Evolutionary conservation across 805 yeast genomes (phyloP).

Genomic region (Cyberlindnera bimundalis): DNA sequence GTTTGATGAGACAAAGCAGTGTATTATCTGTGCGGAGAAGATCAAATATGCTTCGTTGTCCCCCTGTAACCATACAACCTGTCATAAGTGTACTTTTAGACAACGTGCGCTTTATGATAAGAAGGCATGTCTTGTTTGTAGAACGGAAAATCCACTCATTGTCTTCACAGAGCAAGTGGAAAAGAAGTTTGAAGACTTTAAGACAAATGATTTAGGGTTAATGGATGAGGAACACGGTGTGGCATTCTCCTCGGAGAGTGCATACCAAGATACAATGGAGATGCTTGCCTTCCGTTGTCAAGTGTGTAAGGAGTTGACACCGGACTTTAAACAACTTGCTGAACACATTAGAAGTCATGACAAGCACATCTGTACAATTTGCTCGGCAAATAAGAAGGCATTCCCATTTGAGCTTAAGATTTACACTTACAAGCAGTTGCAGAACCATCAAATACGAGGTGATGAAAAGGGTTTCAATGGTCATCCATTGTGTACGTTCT

Average conservation of each 20-base stretch:
- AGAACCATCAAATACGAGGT: constrained; percentile 68
- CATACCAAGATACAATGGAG: constrained; percentile 44
- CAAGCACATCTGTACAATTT: constrained; percentile 65
- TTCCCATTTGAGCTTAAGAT: constrained; percentile 69
- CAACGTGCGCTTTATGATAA: constrained; percentile 78
- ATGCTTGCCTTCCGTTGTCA: constrained; percentile 55
- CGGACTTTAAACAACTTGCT: constrained; percentile 52
- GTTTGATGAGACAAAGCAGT: constrained; percentile 42
- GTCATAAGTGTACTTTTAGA: constrained; percentile 79
- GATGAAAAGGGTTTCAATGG: constrained; percentile 80
- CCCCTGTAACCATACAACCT: constrained; percentile 81
- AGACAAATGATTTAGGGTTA: constrained; percentile 30
- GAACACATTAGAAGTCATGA: constrained; percentile 71
- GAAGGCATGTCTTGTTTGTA: constrained; percentile 76
- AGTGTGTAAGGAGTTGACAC: constrained; percentile 37
- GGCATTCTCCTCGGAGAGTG: constrained; percentile 53
- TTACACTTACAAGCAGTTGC: constrained; percentile 58
- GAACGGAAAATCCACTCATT: constrained; percentile 60
- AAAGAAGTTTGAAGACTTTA: constrained; percentile 37
- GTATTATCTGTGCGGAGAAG: constrained; percentile 83
- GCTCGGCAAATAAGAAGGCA: constrained; percentile 72
- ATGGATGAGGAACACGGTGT: constrained; percentile 48
- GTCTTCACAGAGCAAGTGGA: constrained; percentile 51
- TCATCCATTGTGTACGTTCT: constrained; percentile 85
- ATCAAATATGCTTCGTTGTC: constrained; percentile 64